These are phyloP conservation scores for Xylariaceae sp. DNA, from an alignment of 2,329 filamentous ascomycete genomes.

Conservation along the genomic window DNA sequence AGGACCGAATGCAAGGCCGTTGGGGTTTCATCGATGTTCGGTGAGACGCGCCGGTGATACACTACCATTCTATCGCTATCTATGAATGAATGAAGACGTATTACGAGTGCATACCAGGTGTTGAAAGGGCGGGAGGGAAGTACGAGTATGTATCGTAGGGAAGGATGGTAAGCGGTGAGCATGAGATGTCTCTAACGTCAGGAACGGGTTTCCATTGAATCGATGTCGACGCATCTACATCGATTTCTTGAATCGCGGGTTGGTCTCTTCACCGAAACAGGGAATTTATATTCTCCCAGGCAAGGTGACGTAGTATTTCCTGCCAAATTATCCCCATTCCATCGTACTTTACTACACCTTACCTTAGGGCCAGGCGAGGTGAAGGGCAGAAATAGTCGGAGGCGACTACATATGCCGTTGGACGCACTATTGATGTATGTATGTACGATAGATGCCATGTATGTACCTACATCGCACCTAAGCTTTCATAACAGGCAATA, in stretches of 20 bases:
- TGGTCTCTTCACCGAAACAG: neutral
- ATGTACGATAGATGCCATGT: neutral
- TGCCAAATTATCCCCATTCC: too few species aligned
- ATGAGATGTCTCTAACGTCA: neutral
- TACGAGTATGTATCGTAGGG: neutral
- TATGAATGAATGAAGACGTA: neutral
- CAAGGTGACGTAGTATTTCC: neutral
- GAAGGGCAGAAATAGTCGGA: neutral
- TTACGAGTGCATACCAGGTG: neutral
- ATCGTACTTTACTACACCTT: too few species aligned
- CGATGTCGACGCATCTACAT: neutral
- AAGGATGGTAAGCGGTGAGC: neutral
- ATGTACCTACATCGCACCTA: neutral
- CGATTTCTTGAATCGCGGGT: neutral
- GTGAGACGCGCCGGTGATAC: slow-evolving; percentile 2
- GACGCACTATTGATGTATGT: neutral
- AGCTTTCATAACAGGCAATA: too few species aligned
- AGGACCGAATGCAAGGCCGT: neutral
- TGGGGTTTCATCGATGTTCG: neutral
- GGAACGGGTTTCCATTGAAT: neutral
- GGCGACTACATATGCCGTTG: neutral
- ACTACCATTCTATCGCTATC: neutral
- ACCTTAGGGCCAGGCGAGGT: neutral
- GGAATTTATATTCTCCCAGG: neutral
- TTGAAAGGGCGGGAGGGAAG: slow-evolving; percentile 1